Evolutionary conservation across 2,329 filamentous ascomycete species (phyloP).

Genomic region (Aspergillus sp.): DNA sequence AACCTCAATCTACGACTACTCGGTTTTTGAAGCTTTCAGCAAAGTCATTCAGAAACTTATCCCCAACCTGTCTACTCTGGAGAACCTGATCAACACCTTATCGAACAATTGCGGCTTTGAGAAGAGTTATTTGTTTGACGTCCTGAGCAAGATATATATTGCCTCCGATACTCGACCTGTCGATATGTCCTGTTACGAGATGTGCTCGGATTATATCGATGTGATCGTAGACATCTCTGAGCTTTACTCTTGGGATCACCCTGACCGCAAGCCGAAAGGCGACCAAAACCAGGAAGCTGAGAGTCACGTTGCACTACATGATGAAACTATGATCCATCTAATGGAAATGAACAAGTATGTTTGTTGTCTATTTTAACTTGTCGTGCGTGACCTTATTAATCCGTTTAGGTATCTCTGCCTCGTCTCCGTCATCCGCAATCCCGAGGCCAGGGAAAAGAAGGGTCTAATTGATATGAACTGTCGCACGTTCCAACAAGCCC

Average conservation of each 20-base stretch:
- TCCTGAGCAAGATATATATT: conserved; percentile 97
- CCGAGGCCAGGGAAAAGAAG: conserved; percentile 64
- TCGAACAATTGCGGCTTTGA: conserved; percentile 93
- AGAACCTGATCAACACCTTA: conserved; percentile 90
- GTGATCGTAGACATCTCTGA: conserved; percentile 97
- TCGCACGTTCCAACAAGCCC: conserved; percentile 61
- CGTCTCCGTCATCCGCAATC: conserved; percentile 64
- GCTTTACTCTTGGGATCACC: conserved; percentile 77
- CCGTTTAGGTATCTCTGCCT: conserved; percentile 59
- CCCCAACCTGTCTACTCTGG: conserved; percentile 85
- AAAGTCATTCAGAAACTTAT: conserved; percentile 98
- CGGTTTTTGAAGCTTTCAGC: conserved; percentile 96
- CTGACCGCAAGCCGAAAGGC: conserved; percentile 40
- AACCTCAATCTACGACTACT: conserved; percentile 97
- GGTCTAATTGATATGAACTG: conserved; percentile 68
- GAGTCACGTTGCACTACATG: conserved; percentile 62
- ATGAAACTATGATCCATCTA: conserved; percentile 63
- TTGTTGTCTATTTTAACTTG: conserved; percentile 22
- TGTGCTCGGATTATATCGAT: conserved; percentile 98
- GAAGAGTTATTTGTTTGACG: conserved; percentile 97
- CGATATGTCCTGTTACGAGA: conserved; percentile 95
- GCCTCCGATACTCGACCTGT: conserved; percentile 91
- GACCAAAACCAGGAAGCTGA: conserved; percentile 57
- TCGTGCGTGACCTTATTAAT: conserved; percentile 14
- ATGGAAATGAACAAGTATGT: conserved; percentile 67